A percentile compares a stretch with the other conserved stretches of the same genome.
Evolutionary conservation across 139 green algal genomes (phyloP).

Genomic region (Ettlia oleoabundans): DNA sequence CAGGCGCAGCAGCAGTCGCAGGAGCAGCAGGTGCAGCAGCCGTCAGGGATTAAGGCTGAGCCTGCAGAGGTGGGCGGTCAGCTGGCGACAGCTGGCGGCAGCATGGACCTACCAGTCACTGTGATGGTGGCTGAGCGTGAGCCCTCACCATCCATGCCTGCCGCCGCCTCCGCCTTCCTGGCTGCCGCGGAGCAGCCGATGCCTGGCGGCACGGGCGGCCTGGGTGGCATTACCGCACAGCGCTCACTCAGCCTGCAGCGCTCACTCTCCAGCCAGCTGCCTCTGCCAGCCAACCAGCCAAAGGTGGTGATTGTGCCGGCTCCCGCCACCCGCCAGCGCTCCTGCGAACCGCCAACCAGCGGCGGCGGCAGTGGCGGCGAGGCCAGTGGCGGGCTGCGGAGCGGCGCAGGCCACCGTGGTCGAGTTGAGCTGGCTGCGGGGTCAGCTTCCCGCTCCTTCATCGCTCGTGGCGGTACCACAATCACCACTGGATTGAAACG

Average conservation of each 20-base stretch:
- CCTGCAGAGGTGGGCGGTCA: neutral
- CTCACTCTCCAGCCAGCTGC: neutral
- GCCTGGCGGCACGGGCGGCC: neutral
- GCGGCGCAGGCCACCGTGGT: neutral
- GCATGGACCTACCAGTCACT: neutral
- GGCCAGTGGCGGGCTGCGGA: neutral
- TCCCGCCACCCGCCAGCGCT: neutral
- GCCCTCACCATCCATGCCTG: neutral
- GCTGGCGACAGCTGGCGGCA: too few relatives aligned
- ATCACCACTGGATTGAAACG: conserved; percentile 10
- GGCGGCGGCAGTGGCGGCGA: neutral
- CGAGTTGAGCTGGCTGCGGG: neutral
- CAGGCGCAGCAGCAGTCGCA: neutral
- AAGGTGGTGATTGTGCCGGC: conserved; percentile 7
- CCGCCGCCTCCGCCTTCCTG: neutral
- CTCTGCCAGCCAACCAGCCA: conserved; percentile 4
- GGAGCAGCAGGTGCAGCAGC: neutral
- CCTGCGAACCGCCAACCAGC: neutral
- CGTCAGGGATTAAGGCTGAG: neutral
- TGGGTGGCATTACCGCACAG: too few relatives aligned
- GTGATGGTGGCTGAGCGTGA: neutral
- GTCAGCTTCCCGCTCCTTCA: neutral
- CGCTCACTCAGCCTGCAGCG: conserved; percentile 3
- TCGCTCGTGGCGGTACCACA: neutral
- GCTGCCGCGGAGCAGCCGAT: neutral